These are phyloP conservation scores for Trichoderma pleuroti DNA, from an alignment of 2,329 filamentous ascomycete genomes.

Conservation along the genomic window DNA sequence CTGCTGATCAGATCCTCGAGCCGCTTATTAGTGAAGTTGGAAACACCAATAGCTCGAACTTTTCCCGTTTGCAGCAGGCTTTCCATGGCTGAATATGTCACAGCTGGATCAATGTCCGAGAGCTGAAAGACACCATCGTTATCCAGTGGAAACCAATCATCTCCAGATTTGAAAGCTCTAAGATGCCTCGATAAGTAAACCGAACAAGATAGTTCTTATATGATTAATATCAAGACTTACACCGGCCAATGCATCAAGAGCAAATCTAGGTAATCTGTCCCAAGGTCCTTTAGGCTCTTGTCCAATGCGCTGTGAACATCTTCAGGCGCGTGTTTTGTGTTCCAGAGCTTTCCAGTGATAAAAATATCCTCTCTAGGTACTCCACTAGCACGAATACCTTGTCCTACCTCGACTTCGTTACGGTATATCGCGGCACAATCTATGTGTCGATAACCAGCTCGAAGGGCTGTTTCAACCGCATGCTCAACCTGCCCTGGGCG, in stretches of 20 bases:
- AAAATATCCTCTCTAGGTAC: slow-evolving; percentile 63
- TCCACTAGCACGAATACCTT: slow-evolving; percentile 60
- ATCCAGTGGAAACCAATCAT: slow-evolving; percentile 56
- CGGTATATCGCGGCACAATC: slow-evolving; percentile 74
- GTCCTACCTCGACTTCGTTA: slow-evolving; percentile 68
- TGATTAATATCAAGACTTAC: not conserved
- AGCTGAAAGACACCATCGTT: not conserved
- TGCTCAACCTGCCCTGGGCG: slow-evolving; percentile 62
- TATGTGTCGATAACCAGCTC: slow-evolving; percentile 69
- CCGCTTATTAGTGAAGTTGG: slow-evolving; percentile 80
- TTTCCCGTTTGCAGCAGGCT: slow-evolving; percentile 66
- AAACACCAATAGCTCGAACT: slow-evolving; percentile 77
- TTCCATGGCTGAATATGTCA: slow-evolving; percentile 58
- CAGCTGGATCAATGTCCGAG: not conserved
- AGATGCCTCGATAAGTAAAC: slow-evolving; percentile 60
- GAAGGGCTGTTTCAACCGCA: slow-evolving; percentile 68
- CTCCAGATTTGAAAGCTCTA: slow-evolving; percentile 75
- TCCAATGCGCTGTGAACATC: slow-evolving; percentile 60
- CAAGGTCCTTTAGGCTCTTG: slow-evolving; percentile 58
- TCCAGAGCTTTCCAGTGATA: slow-evolving; percentile 79
- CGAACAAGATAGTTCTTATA: not conserved
- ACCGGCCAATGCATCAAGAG: slow-evolving; percentile 72
- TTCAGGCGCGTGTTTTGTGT: slow-evolving; percentile 65
- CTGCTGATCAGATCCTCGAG: slow-evolving; percentile 72
- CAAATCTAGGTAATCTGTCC: slow-evolving; percentile 63